Base-by-base conservation (phyloP, 306 rosid species). In the Pterocarpus santalinus region DNA sequence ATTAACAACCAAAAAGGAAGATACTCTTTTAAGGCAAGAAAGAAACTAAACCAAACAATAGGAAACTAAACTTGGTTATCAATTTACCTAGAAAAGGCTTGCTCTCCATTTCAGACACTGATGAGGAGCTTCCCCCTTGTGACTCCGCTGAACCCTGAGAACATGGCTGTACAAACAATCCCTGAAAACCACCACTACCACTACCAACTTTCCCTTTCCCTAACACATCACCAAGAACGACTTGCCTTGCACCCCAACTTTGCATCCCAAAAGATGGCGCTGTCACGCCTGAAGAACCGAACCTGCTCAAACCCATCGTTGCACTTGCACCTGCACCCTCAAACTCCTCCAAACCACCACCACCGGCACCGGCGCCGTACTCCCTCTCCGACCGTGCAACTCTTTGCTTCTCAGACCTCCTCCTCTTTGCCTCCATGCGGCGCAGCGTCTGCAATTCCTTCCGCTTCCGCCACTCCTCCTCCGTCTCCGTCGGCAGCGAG, bases 381-480 rank as follows among this genome's bases (percentile, higher is more conserved):
- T 89, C 94, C 34, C 78, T 90, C 80, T 89, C 94, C 5, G 62
- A 49, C 81, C 69, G 80, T 17, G 82, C 80, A 49, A 15, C 90
- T 78, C 92, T 88, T 82, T 91, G 98, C 90, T 93, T 96, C 95
- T 90, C 97, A 5, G 90, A 92, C 75, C 99, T 72, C 73, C 99
- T 68, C 46, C 98, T 84, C 84, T 93, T 96, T 0, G 98, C 99
- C 85, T 80, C 99, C 97, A 96, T 62, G 69, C 99, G 77, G 60
- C 99, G 88, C 85, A 90, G 83, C 2, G 91, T 90, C 86, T 96
- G 99, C 75, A 96, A 33, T 73, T 93, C 97, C 90, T 96, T 96
- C 91, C 98, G 69, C 94, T 94, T 90, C 90, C 98, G 76, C 99
- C 98, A 96, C 88, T 89, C 91, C 79, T 90, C 99, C 88, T 93